Percentiles rank a stretch among this genome's conserved stretches.
Conservation (phyloP, 23 red algal species). For the Gracilaria caudata region DNA sequence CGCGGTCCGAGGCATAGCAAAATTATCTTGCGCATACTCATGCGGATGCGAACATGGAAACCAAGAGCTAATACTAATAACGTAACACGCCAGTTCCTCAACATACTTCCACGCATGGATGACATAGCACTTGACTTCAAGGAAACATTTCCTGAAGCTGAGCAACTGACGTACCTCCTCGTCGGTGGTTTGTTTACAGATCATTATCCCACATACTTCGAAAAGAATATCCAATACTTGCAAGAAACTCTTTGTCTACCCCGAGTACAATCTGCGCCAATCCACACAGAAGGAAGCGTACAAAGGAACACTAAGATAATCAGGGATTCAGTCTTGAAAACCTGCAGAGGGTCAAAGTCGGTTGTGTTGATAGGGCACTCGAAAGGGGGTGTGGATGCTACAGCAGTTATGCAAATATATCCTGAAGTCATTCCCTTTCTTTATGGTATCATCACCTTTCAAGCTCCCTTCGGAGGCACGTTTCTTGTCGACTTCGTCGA, state of each 20-base stretch:
- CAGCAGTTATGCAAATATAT: conserved; percentile 15
- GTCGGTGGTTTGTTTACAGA: conserved; percentile 68
- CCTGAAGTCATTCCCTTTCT: conserved; percentile 43
- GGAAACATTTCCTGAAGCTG: conserved; percentile 41
- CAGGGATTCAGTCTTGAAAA: conserved; percentile 50
- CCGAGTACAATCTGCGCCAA: conserved; percentile 33
- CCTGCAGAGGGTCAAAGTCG: conserved; percentile 27
- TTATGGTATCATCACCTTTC: conserved; percentile 53
- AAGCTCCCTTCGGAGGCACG: conserved; percentile 64
- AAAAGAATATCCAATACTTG: conserved; percentile 56
- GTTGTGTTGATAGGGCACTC: conserved; percentile 57
- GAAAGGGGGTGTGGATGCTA: conserved; percentile 54
- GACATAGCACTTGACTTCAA: conserved; percentile 5
- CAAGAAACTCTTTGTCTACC: conserved; percentile 27
- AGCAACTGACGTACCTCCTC: conserved; percentile 38
- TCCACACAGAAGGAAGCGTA: conserved; percentile 74
- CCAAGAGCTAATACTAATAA: conserved; percentile 28
- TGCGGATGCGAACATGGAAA: conserved; percentile 2
- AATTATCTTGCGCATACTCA: conserved; percentile 18
- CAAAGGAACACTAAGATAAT: conserved; percentile 39
- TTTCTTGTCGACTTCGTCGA: conserved; percentile 58
- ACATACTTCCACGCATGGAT: conserved; percentile 23
- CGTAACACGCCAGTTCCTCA: conserved; percentile 27
- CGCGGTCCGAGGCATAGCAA: conserved; percentile 10
- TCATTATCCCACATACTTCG: conserved; percentile 66